Evolutionary conservation across 2,329 filamentous ascomycete genomes (phyloP), one percentile per base, ranked within the genome.

Genomic region (Fonsecaea pedrosoi): DNA sequence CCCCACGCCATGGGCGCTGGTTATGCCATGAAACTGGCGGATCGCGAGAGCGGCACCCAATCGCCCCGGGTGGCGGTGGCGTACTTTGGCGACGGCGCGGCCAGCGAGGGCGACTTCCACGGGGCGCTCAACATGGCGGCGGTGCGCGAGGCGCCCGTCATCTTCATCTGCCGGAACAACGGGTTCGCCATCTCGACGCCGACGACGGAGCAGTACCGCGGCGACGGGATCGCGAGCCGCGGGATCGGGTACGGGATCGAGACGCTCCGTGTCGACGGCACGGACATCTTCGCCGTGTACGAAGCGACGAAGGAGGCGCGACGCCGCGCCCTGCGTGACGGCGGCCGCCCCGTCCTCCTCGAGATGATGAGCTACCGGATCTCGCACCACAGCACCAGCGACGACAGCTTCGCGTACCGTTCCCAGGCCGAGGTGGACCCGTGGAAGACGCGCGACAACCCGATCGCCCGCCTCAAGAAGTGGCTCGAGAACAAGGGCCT

Each of bases 311-410:
- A 87, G 75, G 86, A 87, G 76, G 95, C 95, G 0, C 86, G 94
- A 0, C 84, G 87, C 54, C 87, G 94, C 75, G 94, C 94, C 0
- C 84, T 98, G 2, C 82, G 90, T 64, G 88, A 92, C 54, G 92
- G 91, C n/a, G 91, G 92, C 1, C 87, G 86, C 68, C 93, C 92
- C 0, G 86, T 99, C 0, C 82, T 99, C 7, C 90, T 99, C 50
- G 95, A 99, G 80, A 92, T 92, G 65, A 96, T 99, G 92, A 94
- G 92, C 30, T 99, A 99, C 80, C 92, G 95, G 15, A 94, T 98
- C 53, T 94, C 92, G 4, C 93, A 99, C 77, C 95, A 99, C 81
- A 97, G 92, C 79, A 99, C 95, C 0, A 95, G 91, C 0, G 95
- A 99, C 76, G 95, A 99, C 79, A 95, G 91, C 32, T 98, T 97